Conservation (phyloP, 2,329 filamentous ascomycete species). For the Pezicula neosporulosa region DNA sequence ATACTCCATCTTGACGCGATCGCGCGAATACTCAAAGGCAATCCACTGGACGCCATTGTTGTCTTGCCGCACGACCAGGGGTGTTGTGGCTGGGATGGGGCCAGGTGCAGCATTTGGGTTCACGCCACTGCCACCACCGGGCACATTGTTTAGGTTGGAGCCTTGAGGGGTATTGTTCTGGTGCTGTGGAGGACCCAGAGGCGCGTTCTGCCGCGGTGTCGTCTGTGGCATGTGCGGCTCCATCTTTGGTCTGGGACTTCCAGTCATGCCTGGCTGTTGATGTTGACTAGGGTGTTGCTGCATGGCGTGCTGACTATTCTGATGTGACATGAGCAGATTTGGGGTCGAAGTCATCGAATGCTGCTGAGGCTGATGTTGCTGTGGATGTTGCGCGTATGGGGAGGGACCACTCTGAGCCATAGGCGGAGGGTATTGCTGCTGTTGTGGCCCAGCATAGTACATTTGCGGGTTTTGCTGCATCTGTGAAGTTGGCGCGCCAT, state of each 20-base stretch:
- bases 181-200: conserved; percentile 40
- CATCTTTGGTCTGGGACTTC: conserved; percentile 61
- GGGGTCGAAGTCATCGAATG: conserved; percentile 62
- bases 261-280: conserved; percentile 54
- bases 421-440: conserved; percentile 57
- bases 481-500: conserved; percentile 74
- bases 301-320: conserved; percentile 52
- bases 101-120: conserved; percentile 92
- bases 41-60: conserved; percentile 99
- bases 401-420: conserved; percentile 62
- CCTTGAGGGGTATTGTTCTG: conserved; percentile 36
- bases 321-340: conserved; percentile 64
- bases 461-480: conserved; percentile 77
- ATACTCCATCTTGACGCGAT: conserved; percentile 99
- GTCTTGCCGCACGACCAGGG: conserved; percentile 89
- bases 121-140: conserved; percentile 50
- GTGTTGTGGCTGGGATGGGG: conserved; percentile 94
- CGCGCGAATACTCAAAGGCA: conserved; percentile 94
- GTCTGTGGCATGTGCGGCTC: conserved; percentile 61
- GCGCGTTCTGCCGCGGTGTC: conserved; percentile 50
- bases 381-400: conserved; percentile 58
- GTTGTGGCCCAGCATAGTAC: conserved; percentile 58
- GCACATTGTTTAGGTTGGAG: conserved; percentile 38
- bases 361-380: conserved; percentile 44
- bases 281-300: conserved; percentile 54